phyloP scores from a whole-genome alignment of 2,329 filamentous ascomycete genomes.

The Venturiaceae sp. region DNA sequence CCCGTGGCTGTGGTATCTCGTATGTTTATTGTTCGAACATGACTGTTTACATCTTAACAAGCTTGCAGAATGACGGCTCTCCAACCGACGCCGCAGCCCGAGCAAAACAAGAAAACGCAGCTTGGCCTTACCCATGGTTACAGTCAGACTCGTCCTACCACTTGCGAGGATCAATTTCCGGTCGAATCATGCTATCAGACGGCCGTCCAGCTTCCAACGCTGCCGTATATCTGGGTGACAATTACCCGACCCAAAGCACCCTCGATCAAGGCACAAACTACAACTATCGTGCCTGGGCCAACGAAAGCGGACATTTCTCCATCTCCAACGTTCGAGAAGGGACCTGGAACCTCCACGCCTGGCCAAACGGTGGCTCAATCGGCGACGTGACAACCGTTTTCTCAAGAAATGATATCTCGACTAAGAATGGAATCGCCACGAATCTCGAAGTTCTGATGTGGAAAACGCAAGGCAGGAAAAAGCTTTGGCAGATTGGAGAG shows the following conservation, averaged over 20 bases:
- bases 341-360: slow-evolving; percentile 39
- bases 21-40: slow-evolving; percentile 3
- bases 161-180: slow-evolving; percentile 37
- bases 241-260: slow-evolving; percentile 32
- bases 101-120: slow-evolving; percentile 29
- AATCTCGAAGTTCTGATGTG: slow-evolving; percentile 30
- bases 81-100: slow-evolving; percentile 31
- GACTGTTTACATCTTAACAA: background rate
- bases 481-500: slow-evolving; percentile 40
- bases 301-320: slow-evolving; percentile 31
- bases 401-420: slow-evolving; percentile 29
- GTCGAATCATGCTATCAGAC: slow-evolving; percentile 35
- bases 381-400: slow-evolving; percentile 37
- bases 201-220: slow-evolving; percentile 38
- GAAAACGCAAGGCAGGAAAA: slow-evolving; percentile 24
- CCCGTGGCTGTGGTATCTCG: slow-evolving; percentile 12
- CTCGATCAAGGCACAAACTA: slow-evolving; percentile 39
- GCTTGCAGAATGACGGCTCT: slow-evolving; percentile 34
- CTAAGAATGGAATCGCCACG: slow-evolving; percentile 23
- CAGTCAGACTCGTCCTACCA: slow-evolving; percentile 33
- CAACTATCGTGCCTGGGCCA: slow-evolving; percentile 41
- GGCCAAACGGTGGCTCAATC: slow-evolving; percentile 37
- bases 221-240: slow-evolving; percentile 41
- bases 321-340: slow-evolving; percentile 35
- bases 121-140: slow-evolving; percentile 43